These are phyloP conservation scores for Coffea canephora DNA, from an alignment of 257 asterid genomes.

Conservation along the genomic window DNA sequence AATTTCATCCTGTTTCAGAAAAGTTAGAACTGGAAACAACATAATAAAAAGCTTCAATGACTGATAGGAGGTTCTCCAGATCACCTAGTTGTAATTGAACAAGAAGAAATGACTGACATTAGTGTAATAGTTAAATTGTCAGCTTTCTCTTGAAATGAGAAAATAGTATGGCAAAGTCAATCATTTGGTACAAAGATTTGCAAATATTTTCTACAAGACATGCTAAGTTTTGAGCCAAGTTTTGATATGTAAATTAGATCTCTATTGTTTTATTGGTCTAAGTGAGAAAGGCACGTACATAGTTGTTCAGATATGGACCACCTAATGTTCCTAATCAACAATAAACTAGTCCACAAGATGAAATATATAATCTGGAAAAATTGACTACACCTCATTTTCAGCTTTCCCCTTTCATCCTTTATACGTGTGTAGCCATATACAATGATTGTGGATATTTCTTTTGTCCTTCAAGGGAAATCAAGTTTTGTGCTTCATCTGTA, in stretches of 20 bases:
- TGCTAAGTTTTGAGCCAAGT: not conserved
- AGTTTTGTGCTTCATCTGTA: constrained; percentile 2
- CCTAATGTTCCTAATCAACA: not conserved
- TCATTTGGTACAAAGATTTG: not conserved
- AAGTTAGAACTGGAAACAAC: not conserved
- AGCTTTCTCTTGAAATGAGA: not conserved
- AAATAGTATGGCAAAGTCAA: not conserved
- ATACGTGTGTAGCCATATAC: not conserved
- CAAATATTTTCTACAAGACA: not conserved
- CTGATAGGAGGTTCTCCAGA: not conserved
- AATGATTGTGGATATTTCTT: not conserved
- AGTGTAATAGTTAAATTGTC: not conserved
- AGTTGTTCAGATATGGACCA: not conserved
- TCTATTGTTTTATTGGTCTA: not conserved
- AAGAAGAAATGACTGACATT: not conserved
- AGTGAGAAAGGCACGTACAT: not conserved
- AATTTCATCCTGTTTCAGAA: not conserved
- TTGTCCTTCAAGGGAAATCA: not conserved
- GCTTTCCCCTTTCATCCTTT: not conserved
- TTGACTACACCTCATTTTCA: not conserved
- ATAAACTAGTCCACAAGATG: not conserved
- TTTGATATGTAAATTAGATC: not conserved
- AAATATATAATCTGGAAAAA: not conserved
- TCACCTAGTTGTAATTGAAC: not conserved
- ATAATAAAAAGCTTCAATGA: not conserved